phyloP scores from a whole-genome alignment of 1,139 yeast genomes.

The Yamadazyma songkhlaensis region DNA sequence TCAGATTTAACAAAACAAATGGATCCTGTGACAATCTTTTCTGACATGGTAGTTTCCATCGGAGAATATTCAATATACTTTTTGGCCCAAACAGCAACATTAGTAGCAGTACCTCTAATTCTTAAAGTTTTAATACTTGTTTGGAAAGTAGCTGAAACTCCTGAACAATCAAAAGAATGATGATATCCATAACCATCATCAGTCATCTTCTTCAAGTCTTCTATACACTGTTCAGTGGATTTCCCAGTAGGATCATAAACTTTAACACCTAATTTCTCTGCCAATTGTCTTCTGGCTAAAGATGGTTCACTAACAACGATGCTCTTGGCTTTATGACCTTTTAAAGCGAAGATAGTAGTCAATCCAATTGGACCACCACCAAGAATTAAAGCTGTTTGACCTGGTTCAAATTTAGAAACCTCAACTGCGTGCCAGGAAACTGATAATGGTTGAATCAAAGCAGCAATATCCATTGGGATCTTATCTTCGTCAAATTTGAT shows the following conservation, averaged over 20 bases:
- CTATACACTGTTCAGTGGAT: slow-evolving; percentile 29
- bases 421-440: slow-evolving; percentile 50
- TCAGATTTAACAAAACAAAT: slow-evolving; percentile 39
- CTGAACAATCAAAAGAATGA: slow-evolving; percentile 61
- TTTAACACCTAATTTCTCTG: slow-evolving; percentile 47
- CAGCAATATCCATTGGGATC: slow-evolving; percentile 46
- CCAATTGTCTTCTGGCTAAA: slow-evolving; percentile 49
- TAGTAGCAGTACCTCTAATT: slow-evolving; percentile 62
- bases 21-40: slow-evolving; percentile 37
- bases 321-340: slow-evolving; percentile 51
- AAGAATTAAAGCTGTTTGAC: slow-evolving; percentile 49
- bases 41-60: slow-evolving; percentile 38
- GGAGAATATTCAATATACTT: slow-evolving; percentile 31
- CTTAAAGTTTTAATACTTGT: slow-evolving; percentile 50
- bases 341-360: slow-evolving; percentile 53
- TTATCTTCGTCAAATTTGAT: slow-evolving; percentile 28
- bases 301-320: slow-evolving; percentile 66
- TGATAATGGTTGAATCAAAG: slow-evolving; percentile 43
- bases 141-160: slow-evolving; percentile 52
- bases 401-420: slow-evolving; percentile 34
- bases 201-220: slow-evolving; percentile 34
- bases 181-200: slow-evolving; percentile 54
- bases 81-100: slow-evolving; percentile 59
- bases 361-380: slow-evolving; percentile 68
- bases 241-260: slow-evolving; percentile 45